Evolutionary conservation across 331 rosid species (phyloP).

Genomic region (Quercus lobata): DNA sequence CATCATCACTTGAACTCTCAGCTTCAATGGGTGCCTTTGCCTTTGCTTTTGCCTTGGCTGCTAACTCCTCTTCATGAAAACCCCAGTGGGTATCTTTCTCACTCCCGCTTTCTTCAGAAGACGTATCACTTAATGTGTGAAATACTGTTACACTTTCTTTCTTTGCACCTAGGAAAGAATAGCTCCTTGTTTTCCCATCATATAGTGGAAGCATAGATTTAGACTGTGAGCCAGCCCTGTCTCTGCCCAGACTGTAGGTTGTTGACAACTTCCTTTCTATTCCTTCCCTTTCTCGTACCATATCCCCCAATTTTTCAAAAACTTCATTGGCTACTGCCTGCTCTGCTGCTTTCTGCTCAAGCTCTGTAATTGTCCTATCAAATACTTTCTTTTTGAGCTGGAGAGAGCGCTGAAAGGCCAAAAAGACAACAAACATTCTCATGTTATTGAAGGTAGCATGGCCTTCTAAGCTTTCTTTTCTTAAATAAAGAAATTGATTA

Average conservation of each 20-base stretch:
- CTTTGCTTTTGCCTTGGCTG: slow-evolving; percentile 26
- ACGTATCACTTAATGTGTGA: slow-evolving; percentile 47
- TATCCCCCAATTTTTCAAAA: slow-evolving; percentile 31
- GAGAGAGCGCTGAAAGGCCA: slow-evolving; percentile 51
- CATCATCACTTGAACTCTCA: slow-evolving; percentile 23
- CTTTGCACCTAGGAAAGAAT: slow-evolving; percentile 37
- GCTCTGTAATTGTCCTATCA: slow-evolving; percentile 51
- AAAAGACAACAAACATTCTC: background rate
- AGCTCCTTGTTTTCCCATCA: slow-evolving; percentile 34
- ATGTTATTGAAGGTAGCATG: background rate
- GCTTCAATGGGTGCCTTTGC: slow-evolving; percentile 17
- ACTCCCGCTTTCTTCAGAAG: slow-evolving; percentile 35
- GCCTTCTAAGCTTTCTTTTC: background rate
- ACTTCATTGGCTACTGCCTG: slow-evolving; percentile 38
- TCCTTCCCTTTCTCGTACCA: slow-evolving; percentile 43
- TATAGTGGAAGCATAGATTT: slow-evolving; percentile 56
- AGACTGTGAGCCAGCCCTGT: slow-evolving; percentile 25
- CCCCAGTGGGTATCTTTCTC: slow-evolving; percentile 33
- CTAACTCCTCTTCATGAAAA: slow-evolving; percentile 23
- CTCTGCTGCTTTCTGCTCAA: slow-evolving; percentile 39
- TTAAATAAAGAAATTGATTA: background rate
- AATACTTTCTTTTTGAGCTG: slow-evolving; percentile 53
- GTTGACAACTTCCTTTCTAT: slow-evolving; percentile 65
- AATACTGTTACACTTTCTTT: slow-evolving; percentile 32
- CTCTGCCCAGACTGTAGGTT: slow-evolving; percentile 66